These are phyloP conservation scores for Russula vinacea DNA, from an alignment of 768 basidiomycete species.

Conservation along the genomic window DNA sequence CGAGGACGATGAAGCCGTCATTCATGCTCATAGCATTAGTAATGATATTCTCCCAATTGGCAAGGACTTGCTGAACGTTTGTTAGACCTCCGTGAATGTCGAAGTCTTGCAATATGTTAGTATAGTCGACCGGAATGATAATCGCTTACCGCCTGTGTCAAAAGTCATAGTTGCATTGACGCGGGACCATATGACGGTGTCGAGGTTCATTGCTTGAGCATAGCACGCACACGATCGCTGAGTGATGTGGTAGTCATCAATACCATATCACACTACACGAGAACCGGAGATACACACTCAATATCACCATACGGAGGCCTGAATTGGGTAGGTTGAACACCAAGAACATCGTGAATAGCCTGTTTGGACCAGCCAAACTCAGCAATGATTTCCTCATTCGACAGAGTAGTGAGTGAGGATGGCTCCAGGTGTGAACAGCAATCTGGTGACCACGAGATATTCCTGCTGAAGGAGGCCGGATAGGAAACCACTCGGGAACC, in stretches of 20 bases:
- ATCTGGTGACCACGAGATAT: conserved; percentile 81
- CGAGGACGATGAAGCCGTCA: conserved; percentile 86
- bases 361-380: conserved; percentile 87
- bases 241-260: conserved; percentile 14
- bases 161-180: conserved; percentile 58
- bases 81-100: conserved; percentile 67
- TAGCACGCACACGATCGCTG: conserved; percentile 84
- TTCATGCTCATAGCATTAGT: conserved; percentile 52
- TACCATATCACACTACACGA: not conserved
- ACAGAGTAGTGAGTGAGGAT: conserved; percentile 68
- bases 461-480: conserved; percentile 64
- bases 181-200: conserved; percentile 82
- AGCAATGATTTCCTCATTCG: conserved; percentile 80
- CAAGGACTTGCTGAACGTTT: conserved; percentile 55
- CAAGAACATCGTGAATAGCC: conserved; percentile 77
- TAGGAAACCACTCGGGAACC: conserved; percentile 75
- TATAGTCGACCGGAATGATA: conserved; percentile 1
- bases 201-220: conserved; percentile 75
- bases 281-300: conserved; percentile 45
- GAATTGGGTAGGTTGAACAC: conserved; percentile 75
- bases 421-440: conserved; percentile 69
- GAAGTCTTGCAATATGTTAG: conserved; percentile 53
- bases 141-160: conserved; percentile 58
- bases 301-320: conserved; percentile 81
- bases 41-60: conserved; percentile 74